phyloP scores from a whole-genome alignment of 2,329 filamentous ascomycete genomes.

The Endocalyx cinctus region DNA sequence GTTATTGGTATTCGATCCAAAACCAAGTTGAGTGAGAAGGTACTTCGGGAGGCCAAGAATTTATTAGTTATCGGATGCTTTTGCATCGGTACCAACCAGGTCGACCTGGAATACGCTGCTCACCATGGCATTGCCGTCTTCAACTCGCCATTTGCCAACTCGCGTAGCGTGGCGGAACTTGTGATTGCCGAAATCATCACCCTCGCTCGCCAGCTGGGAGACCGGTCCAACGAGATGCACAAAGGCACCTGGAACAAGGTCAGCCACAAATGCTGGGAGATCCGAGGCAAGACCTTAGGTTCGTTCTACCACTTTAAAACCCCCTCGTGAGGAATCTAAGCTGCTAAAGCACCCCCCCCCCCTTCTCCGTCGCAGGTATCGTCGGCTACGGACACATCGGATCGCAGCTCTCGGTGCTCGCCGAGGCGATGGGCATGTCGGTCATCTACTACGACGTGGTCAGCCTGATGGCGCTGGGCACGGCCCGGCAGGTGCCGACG shows the following conservation, averaged over 20 bases:
- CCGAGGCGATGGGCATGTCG: conserved; percentile 95
- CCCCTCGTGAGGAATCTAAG: background rate
- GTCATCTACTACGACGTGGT: conserved; percentile 97
- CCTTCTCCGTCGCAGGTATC: too few relatives aligned
- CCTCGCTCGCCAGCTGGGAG: conserved; percentile 85
- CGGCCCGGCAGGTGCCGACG: conserved; percentile 74
- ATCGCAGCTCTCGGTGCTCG: conserved; percentile 88
- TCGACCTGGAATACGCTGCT: conserved; percentile 79
- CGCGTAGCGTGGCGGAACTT: conserved; percentile 90
- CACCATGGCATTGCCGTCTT: conserved; percentile 90
- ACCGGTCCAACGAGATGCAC: conserved; percentile 93
- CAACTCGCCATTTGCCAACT: conserved; percentile 99
- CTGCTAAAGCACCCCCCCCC: too few relatives aligned
- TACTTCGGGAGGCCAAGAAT: conserved; percentile 86
- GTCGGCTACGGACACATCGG: conserved; percentile 98
- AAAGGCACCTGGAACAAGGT: conserved; percentile 97
- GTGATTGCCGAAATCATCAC: conserved; percentile 92
- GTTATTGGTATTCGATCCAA: conserved; percentile 98
- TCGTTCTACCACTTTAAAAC: too few relatives aligned
- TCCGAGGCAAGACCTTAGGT: conserved; percentile 94
- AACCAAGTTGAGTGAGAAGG: conserved; percentile 83
- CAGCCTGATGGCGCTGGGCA: conserved; percentile 91
- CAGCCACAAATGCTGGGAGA: conserved; percentile 94
- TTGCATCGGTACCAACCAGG: conserved; percentile 97
- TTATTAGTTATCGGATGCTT: conserved; percentile 96